These are phyloP conservation scores for Aspergillus ellipticus DNA, from an alignment of 495 filamentous ascomycete species.

Conservation along the genomic window DNA sequence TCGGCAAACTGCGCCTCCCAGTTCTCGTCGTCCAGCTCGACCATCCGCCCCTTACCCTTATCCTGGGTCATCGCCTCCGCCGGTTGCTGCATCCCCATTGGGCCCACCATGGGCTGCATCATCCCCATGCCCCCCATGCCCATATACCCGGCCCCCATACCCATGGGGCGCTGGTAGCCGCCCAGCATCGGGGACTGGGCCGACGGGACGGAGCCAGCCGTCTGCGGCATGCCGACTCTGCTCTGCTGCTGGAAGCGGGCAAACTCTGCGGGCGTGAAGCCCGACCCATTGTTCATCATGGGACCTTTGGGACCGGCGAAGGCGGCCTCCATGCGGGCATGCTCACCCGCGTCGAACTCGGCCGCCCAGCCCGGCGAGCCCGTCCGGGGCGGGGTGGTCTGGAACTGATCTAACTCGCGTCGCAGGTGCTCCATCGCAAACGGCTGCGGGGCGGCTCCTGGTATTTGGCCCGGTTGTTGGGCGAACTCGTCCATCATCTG, in stretches of 20 bases:
- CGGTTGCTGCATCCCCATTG: constrained; percentile 46
- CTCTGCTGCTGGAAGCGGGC: constrained; percentile 75
- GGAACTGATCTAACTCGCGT: constrained; percentile 59
- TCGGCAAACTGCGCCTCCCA: constrained; percentile 96
- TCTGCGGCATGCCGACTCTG: constrained; percentile 50
- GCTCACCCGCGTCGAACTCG: constrained; percentile 64
- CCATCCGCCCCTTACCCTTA: constrained; percentile 87
- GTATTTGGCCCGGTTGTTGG: constrained; percentile 62
- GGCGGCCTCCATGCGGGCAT: constrained; percentile 76
- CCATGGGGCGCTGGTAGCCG: constrained; percentile 61
- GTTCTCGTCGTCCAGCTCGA: constrained; percentile 87
- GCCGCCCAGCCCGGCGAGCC: constrained; percentile 63
- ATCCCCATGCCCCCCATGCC: constrained; percentile 44
- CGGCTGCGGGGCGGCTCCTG: constrained; percentile 47
- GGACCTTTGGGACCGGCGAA: constrained; percentile 56
- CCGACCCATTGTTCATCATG: constrained; percentile 45
- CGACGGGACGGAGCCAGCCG: constrained; percentile 50
- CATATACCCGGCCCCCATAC: constrained; percentile 45
- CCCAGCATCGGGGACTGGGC: constrained; percentile 45
- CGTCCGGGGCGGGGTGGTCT: constrained; percentile 52
- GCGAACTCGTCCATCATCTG: constrained; percentile 94
- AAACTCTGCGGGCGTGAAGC: constrained; percentile 83
- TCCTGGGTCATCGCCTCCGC: constrained; percentile 46
- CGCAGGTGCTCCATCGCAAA: constrained; percentile 72
- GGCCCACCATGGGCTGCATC: constrained; percentile 30